Percentiles rank a stretch among this genome's conserved stretches.
phyloP scores from a whole-genome alignment of 352 stramenopile species.

The Globisporangium apiculatum region DNA sequence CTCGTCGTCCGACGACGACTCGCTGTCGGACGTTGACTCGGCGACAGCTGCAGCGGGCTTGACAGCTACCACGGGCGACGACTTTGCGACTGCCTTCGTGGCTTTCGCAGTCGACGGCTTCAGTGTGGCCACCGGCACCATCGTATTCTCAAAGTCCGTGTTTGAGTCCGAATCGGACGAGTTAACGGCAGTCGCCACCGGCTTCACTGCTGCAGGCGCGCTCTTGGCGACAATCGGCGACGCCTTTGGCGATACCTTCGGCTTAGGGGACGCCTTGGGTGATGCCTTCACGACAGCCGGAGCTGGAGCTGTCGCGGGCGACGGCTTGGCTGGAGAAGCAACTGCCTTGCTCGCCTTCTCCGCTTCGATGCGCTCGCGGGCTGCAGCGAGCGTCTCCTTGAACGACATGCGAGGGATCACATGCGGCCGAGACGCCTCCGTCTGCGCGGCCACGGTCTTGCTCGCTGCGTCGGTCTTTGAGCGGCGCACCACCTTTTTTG shows the following conservation, averaged over 20 bases:
- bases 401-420: constrained; percentile 22
- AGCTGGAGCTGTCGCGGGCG: background rate
- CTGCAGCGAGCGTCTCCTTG: constrained; percentile 32
- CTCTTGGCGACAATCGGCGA: constrained; percentile 1
- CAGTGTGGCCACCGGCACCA: background rate
- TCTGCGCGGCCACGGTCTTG: constrained; percentile 9
- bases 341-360: constrained; percentile 19
- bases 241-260: background rate
- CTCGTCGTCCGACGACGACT: constrained; percentile 59
- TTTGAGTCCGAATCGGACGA: background rate
- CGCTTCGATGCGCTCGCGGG: constrained; percentile 24
- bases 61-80: background rate
- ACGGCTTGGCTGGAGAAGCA: constrained; percentile 1
- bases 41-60: constrained; percentile 3
- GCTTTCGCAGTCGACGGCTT: background rate
- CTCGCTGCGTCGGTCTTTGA: constrained; percentile 11
- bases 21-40: constrained; percentile 23
- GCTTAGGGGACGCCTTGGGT: background rate
- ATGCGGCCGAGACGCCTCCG: constrained; percentile 5
- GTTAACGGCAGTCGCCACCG: background rate
- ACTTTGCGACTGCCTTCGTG: constrained; percentile 1
- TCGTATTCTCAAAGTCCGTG: background rate
- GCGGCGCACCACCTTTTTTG: constrained; percentile 18
- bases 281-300: background rate
- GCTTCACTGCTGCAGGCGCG: constrained; percentile 7